Base-by-base conservation (phyloP, 139 green algal species). In the Tetradesmus obliquus region DNA sequence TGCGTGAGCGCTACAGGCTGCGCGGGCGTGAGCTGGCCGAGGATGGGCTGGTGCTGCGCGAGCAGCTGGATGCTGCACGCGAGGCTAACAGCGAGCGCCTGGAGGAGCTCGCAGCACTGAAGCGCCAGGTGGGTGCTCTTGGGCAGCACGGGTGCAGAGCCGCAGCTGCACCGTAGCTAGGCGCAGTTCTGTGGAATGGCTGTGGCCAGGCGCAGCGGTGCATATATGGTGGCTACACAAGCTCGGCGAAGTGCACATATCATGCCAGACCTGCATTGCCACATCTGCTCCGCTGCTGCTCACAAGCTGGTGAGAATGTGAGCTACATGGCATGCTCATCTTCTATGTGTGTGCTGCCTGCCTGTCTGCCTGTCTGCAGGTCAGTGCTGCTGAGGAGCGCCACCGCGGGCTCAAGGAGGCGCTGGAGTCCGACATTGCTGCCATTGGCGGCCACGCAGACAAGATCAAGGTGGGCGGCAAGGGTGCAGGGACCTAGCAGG, bases 21-120 rank as follows among this genome's bases (percentile, higher is more conserved):
- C 93, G 95, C 57, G 93, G 93, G 7, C 90, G 93, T 17, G 93
- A 97, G 92, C 93, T 97, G 72, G 90, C 20, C 2, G 93, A 97
- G 89, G 96, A 98, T 94, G 92, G 94, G 53, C 92, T 97, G 55
- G 92, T 91, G 55, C 93, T 98, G 55, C 86, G 91, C 69, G 97
- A 98, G 93, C 74, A 91, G 72, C 72, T 93, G 62, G 93, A 95
- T 55, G 86, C 88, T n/a, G 84, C 76, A 10, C 83, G 79, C 3
- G 95, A 97, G 88, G 57, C 85, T 2, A 91, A 96, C 85, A 79
- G 76, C 6, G 95, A 98, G 94, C 93, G 93, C 87, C 79, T 85
- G 62, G 96, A 98, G 92, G 96, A 98, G 90, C 96, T 96, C 80
- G 80, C 84, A 55, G 57, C 54, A 51, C 88, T 96, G 54, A 84